Base-by-base conservation (phyloP, 2,329 filamentous ascomycete genomes). In the Monosporascus cannonballus region DNA sequence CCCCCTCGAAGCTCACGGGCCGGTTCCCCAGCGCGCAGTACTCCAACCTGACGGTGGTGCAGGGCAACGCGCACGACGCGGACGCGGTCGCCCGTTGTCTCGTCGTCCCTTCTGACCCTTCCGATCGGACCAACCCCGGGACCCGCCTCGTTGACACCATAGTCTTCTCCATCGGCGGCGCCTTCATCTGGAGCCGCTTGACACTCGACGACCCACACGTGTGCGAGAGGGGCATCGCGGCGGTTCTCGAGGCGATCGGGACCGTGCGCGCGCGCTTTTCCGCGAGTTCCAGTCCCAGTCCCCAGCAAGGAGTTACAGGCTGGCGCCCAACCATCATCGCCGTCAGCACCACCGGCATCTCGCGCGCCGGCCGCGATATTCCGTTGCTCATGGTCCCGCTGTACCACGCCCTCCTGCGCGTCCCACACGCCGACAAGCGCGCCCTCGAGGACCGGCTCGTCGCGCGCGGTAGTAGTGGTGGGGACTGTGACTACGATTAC, bases 1-100 rank as follows among this genome's bases (percentile, higher is more conserved):
- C 69, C 2, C 75, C 79, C 7, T 68, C 71, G 47, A 80, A 77
- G 55, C 74, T 83, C 30, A 67, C 67, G 17, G 55, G 62, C 45
- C 56, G 68, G 9, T 58, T 78, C 49, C 60, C 71, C 3, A 48
- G 62, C 0, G 56, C 58, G 17, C 25, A 57, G 11, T 56, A 61
- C 48, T 56, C 69, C 15, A 72, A 74, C 55, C 71, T 82, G 3
- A 66, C 57, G 7, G 65, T 82, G 9, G 52, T 73, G 37, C 52
- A 74, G 51, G 80, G 80, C 57, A 74, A 81, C 56, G 75, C 74
- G 14, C 72, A 74, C 59, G 70, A 77, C 54, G 52, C 66, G 6
- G 50, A 60, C 1, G 66, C 64, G 9, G 69, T 81, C 3, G 56
- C 66, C 4, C 59, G 60, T 14, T 70, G 69, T 42, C 64, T 81